These are phyloP conservation scores for Sophora flavescens DNA, from an alignment of 306 rosid species.

Conservation along the genomic window DNA sequence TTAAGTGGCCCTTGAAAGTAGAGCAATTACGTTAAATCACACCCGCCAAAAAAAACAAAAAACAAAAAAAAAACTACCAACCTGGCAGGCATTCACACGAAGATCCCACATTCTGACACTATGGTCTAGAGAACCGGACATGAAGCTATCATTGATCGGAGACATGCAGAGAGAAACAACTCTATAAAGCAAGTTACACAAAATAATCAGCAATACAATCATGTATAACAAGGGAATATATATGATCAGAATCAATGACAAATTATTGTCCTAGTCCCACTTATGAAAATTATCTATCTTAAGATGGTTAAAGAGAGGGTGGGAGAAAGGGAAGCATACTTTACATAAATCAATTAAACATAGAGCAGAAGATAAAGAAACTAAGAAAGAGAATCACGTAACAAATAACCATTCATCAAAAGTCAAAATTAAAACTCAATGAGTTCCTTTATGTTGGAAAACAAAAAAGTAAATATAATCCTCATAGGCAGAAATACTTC, in stretches of 20 bases:
- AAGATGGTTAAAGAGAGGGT: constrained; percentile 5
- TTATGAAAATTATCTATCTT: constrained; percentile 4
- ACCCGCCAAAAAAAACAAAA: neutral
- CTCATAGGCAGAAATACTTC: constrained; percentile 19
- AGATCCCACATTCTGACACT: constrained; percentile 98
- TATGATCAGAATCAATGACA: constrained; percentile 20
- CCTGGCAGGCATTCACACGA: constrained; percentile 99
- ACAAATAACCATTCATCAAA: constrained; percentile 8
- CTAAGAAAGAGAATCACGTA: neutral
- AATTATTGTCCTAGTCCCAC: neutral
- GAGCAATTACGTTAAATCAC: constrained; percentile 7
- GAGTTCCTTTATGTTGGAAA: neutral
- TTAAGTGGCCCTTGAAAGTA: constrained; percentile 19
- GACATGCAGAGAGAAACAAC: constrained; percentile 98
- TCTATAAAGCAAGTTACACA: constrained; percentile 53
- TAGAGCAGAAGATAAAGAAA: constrained; percentile 1
- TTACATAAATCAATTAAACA: neutral
- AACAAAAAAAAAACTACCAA: constrained; percentile 44
- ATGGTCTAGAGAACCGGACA: constrained; percentile 97
- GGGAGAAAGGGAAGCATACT: neutral
- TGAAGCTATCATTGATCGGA: constrained; percentile 97
- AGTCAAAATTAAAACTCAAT: constrained; percentile 33
- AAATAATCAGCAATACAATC: constrained; percentile 44
- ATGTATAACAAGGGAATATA: constrained; percentile 2
- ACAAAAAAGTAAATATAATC: neutral